Conservation (phyloP, 495 filamentous ascomycete genomes). For the Talaromyces wortmannii region DNA sequence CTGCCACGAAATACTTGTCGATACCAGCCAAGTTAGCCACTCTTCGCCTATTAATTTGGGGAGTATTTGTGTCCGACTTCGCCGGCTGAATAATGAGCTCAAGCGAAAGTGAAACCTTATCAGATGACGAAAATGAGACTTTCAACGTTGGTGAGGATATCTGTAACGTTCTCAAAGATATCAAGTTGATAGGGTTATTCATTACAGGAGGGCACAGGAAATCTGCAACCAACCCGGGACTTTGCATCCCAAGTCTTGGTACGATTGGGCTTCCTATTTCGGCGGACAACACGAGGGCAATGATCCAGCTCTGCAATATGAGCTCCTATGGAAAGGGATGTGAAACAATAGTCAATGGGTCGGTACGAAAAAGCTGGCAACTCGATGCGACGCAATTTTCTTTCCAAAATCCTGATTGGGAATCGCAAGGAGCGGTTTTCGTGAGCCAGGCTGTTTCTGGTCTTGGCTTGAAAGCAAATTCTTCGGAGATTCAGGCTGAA, state of each 20-base stretch:
- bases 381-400: conserved; percentile 36
- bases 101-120: too few species aligned
- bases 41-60: too few species aligned
- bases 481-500: conserved; percentile 22
- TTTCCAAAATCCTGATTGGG: conserved; percentile 29
- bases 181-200: too few species aligned
- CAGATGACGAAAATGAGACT: too few species aligned
- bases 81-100: too few species aligned
- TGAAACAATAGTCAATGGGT: conserved; percentile 38
- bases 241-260: conserved; percentile 31
- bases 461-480: conserved; percentile 21
- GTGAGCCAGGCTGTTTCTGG: conserved; percentile 12
- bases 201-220: too few species aligned
- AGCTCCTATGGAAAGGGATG: conserved; percentile 37
- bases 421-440: conserved; percentile 9
- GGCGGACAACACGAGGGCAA: conserved; percentile 25
- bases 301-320: conserved; percentile 32
- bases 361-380: conserved; percentile 45
- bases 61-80: too few species aligned
- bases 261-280: conserved; percentile 34
- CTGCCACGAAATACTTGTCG: too few species aligned
- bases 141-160: too few species aligned
- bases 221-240: conserved; percentile 16
- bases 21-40: too few species aligned
- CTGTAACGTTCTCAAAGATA: too few species aligned